Evolutionary conservation across 1,284 basidiomycete species (phyloP).

Genomic region (Ustilago cynodontis): DNA sequence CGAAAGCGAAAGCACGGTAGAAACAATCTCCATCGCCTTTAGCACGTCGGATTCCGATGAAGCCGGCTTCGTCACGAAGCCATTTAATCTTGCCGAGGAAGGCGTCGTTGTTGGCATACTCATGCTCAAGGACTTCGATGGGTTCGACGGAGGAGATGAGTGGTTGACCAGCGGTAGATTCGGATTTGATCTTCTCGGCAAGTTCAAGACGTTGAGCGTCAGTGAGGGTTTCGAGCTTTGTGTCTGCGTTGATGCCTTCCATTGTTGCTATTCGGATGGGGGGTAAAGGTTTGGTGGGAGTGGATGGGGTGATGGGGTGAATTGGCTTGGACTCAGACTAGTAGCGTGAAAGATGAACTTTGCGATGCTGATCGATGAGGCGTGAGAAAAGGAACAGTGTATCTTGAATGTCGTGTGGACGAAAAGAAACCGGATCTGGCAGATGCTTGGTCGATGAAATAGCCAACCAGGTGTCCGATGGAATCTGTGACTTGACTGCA

Average conservation of each 20-base stretch:
- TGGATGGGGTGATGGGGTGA: too few relatives aligned
- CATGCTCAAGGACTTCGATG: slow-evolving; percentile 48
- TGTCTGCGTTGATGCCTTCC: slow-evolving; percentile 46
- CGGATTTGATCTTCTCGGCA: slow-evolving; percentile 45
- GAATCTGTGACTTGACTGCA: background rate
- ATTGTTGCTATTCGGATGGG: slow-evolving; percentile 8
- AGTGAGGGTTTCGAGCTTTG: slow-evolving; percentile 40
- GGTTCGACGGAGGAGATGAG: slow-evolving; percentile 54
- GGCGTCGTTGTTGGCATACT: slow-evolving; percentile 45
- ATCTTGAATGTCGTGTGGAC: background rate
- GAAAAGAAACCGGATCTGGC: background rate
- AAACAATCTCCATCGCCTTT: slow-evolving; percentile 68
- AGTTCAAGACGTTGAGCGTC: slow-evolving; percentile 56
- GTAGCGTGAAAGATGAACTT: too few relatives aligned
- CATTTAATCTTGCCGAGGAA: slow-evolving; percentile 59
- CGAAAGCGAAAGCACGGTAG: slow-evolving; percentile 64
- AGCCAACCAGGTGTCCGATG: too few relatives aligned
- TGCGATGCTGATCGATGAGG: background rate
- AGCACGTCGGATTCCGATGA: slow-evolving; percentile 51
- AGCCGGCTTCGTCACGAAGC: slow-evolving; percentile 50
- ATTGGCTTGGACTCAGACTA: too few relatives aligned
- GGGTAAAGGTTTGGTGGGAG: too few relatives aligned
- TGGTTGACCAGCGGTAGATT: slow-evolving; percentile 31
- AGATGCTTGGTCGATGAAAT: background rate
- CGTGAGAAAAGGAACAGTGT: background rate